A percentile compares a stretch with the other conserved stretches of the same genome.
Conservation (phyloP, 2,329 filamentous ascomycete species). For the Sarocladium strictum region DNA sequence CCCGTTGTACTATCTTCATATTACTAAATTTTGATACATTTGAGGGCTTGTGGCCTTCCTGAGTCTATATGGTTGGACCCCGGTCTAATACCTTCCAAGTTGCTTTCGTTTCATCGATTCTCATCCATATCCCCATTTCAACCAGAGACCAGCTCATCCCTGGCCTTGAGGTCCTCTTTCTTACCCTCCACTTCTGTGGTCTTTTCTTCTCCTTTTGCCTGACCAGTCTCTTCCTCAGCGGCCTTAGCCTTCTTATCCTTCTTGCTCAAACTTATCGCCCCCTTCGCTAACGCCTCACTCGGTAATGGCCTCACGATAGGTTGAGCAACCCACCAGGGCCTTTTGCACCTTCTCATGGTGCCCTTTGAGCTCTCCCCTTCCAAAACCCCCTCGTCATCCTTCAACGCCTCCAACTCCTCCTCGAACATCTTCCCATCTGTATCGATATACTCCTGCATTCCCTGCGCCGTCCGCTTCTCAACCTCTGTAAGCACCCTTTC, state of each 20-base stretch:
- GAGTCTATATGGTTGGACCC: too few relatives aligned
- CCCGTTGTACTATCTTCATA: too few relatives aligned
- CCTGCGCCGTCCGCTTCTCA: slow-evolving; percentile 67
- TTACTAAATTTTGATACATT: too few relatives aligned
- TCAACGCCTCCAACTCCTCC: slow-evolving; percentile 26
- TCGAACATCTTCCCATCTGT: slow-evolving; percentile 45
- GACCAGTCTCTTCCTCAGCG: slow-evolving; percentile 10
- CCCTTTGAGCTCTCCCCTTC: slow-evolving; percentile 56
- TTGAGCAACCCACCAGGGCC: slow-evolving; percentile 88
- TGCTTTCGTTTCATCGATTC: slow-evolving; percentile 7
- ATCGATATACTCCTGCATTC: slow-evolving; percentile 60
- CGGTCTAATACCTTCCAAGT: too few relatives aligned
- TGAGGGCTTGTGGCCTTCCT: too few relatives aligned
- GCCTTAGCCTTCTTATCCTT: slow-evolving; percentile 49
- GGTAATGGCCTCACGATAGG: slow-evolving; percentile 82
- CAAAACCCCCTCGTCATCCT: slow-evolving; percentile 26
- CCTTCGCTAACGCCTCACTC: slow-evolving; percentile 78
- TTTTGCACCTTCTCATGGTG: slow-evolving; percentile 65
- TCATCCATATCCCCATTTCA: slow-evolving; percentile 11
- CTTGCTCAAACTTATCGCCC: slow-evolving; percentile 68
- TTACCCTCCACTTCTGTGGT: slow-evolving; percentile 30
- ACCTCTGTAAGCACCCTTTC: slow-evolving; percentile 72
- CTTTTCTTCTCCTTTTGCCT: slow-evolving; percentile 25
- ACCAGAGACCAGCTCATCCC: slow-evolving; percentile 20
- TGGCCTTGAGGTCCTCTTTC: slow-evolving; percentile 19